These are phyloP conservation scores for Penicillium sp. DNA, from an alignment of 2,329 filamentous ascomycete genomes.

Conservation along the genomic window DNA sequence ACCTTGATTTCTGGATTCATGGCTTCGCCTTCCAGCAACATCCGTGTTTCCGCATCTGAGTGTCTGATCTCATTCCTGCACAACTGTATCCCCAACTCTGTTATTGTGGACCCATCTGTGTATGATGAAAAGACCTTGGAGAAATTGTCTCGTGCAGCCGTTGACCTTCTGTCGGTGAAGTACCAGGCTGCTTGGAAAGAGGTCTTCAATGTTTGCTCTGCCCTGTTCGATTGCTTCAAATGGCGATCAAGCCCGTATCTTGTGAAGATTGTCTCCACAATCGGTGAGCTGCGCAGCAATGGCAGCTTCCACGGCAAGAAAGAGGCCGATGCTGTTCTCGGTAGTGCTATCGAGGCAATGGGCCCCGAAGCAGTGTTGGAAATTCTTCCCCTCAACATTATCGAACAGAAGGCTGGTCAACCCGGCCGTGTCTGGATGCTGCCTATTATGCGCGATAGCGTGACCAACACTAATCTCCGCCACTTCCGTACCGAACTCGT, in stretches of 20 bases:
- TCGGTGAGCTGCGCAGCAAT: constrained; percentile 85
- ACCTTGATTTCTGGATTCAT: constrained; percentile 76
- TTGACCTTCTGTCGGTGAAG: constrained; percentile 77
- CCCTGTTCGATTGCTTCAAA: constrained; percentile 80
- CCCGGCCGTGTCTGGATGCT: constrained; percentile 92
- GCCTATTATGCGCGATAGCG: constrained; percentile 82
- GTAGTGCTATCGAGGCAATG: constrained; percentile 83
- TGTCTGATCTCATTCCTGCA: constrained; percentile 90
- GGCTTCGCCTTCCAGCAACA: constrained; percentile 84
- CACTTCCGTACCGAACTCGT: constrained; percentile 87
- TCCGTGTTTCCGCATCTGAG: constrained; percentile 89
- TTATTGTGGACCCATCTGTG: constrained; percentile 82
- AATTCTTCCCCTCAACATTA: constrained; percentile 81
- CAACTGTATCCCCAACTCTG: constrained; percentile 80
- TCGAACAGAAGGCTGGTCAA: constrained; percentile 71
- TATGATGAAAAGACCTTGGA: constrained; percentile 89
- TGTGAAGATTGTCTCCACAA: constrained; percentile 68
- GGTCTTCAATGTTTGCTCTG: constrained; percentile 82
- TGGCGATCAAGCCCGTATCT: constrained; percentile 83
- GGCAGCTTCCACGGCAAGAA: constrained; percentile 91
- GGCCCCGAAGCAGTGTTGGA: constrained; percentile 80
- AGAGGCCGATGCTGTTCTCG: constrained; percentile 86
- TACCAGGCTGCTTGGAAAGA: constrained; percentile 95
- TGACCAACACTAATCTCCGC: constrained; percentile 79
- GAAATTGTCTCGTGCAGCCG: constrained; percentile 69